These are phyloP conservation scores for Lentinula novae-zelandiae DNA, from an alignment of 1,284 basidiomycete species.

Conservation along the genomic window DNA sequence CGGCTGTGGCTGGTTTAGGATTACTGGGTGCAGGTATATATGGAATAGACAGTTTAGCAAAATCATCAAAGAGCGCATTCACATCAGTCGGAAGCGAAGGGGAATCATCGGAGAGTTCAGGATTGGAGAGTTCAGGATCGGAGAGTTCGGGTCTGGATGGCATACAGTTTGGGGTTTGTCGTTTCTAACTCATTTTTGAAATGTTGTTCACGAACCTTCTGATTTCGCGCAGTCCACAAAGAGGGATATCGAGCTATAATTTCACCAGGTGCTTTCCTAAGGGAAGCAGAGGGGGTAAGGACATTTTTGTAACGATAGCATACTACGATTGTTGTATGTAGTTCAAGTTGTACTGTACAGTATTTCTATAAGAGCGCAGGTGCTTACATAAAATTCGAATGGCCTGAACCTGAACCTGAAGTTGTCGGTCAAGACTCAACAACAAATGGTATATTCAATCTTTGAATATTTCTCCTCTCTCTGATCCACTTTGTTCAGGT, in stretches of 20 bases:
- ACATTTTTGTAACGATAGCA: too few relatives aligned
- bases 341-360: too few relatives aligned
- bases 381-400: neutral
- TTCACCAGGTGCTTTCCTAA: neutral
- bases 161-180: neutral
- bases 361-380: neutral
- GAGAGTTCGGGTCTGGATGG: neutral
- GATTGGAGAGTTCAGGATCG: neutral
- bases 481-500: constrained; percentile 19
- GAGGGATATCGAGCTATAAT: neutral
- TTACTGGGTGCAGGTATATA: too few relatives aligned
- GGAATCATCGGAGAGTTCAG: too few relatives aligned
- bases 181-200: neutral
- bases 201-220: neutral
- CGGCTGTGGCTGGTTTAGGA: too few relatives aligned
- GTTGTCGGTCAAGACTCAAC: too few relatives aligned
- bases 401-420: neutral
- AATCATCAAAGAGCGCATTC: too few relatives aligned
- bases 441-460: too few relatives aligned
- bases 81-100: too few relatives aligned
- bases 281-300: too few relatives aligned
- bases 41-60: too few relatives aligned
- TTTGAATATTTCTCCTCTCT: neutral
- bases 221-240: neutral
- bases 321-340: too few relatives aligned